Base-by-base conservation (phyloP, 345 rosid genomes). In the Physaria fendleri region DNA sequence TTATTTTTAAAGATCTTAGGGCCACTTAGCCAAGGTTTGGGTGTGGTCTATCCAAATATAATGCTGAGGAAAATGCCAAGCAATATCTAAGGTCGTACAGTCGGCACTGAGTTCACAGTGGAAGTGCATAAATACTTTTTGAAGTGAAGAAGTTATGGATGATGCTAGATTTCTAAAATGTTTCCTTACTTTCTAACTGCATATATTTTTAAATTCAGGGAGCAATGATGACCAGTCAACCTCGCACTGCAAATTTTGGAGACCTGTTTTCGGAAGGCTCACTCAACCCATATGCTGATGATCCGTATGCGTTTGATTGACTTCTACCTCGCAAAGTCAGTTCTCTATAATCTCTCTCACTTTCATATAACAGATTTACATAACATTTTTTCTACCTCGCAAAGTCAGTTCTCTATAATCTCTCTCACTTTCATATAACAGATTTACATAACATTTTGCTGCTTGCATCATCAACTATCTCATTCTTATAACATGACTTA, bases 261-360 rank as follows among this genome's bases (percentile, higher is more conserved):
- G 57, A 51, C 2, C 33, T 51, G 57, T 51, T 51, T 30, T 51
- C 41, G 12, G 57, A 32, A 32, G 57, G 57, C 27, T 51, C 57
- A 0, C 41, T 51, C 48, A 89, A 93, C 66, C 97, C 97, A 27
- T 89, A 93, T 59, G 87, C 85, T 9, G 88, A 93, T 68, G 97
- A 93, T 76, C 99, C 99, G 5, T 93, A 89, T 38, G 94, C 97
- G 48, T 93, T 89, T 81, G 94, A 78, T 55, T 89, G 76, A 76
- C 64, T 16, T 32, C 57, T 51, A 6, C 57, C 41, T 5, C 12
- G 0, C 12, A 24, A 46, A 25, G 52, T 46, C 33, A 46, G 52
- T 13, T 25, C 52, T 11, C 11, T 38, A 14, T 4, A 23, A 13
- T 46, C 33, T 24, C n/a, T 24, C 20, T 3, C 52, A 46, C 52